These are phyloP conservation scores for Neoboletus magnificus DNA, from an alignment of 768 basidiomycete species.

Conservation along the genomic window DNA sequence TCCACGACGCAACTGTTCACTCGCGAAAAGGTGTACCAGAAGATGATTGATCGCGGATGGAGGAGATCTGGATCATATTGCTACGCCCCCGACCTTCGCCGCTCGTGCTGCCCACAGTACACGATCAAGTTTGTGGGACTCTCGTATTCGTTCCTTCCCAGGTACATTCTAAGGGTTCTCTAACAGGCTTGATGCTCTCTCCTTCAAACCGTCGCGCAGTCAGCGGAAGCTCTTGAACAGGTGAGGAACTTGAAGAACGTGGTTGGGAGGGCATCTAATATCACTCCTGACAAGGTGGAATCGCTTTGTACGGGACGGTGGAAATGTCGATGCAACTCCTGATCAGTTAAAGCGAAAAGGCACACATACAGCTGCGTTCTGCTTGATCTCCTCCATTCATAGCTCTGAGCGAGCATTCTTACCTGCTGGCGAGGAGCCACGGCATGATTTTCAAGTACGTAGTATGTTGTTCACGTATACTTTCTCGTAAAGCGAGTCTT, in stretches of 20 bases:
- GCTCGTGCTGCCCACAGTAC: constrained; percentile 91
- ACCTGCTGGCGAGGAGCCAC: constrained; percentile 26
- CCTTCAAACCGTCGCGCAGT: constrained; percentile 68
- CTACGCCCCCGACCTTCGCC: constrained; percentile 81
- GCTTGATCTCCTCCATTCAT: constrained; percentile 51
- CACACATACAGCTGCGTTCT: constrained; percentile 29
- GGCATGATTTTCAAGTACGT: constrained; percentile 61
- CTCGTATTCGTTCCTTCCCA: constrained; percentile 1
- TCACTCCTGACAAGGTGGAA: constrained; percentile 56
- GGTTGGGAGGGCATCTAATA: background rate
- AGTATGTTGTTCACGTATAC: background rate
- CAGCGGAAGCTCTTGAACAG: constrained; percentile 74
- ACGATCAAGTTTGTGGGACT: constrained; percentile 70
- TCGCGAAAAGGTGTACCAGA: constrained; percentile 61
- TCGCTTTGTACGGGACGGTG: constrained; percentile 54
- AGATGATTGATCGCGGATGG: constrained; percentile 85
- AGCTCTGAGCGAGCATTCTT: constrained; percentile 45
- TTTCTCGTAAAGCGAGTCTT: background rate
- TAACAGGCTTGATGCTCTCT: constrained; percentile 59
- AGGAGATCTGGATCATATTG: constrained; percentile 78
- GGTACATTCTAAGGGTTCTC: constrained; percentile 16
- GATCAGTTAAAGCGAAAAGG: constrained; percentile 9
- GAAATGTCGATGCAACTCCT: constrained; percentile 24
- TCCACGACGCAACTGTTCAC: background rate
- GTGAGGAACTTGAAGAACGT: constrained; percentile 38